Conservation (phyloP, 495 filamentous ascomycete species). For the Penicillium psychrofluorescens region DNA sequence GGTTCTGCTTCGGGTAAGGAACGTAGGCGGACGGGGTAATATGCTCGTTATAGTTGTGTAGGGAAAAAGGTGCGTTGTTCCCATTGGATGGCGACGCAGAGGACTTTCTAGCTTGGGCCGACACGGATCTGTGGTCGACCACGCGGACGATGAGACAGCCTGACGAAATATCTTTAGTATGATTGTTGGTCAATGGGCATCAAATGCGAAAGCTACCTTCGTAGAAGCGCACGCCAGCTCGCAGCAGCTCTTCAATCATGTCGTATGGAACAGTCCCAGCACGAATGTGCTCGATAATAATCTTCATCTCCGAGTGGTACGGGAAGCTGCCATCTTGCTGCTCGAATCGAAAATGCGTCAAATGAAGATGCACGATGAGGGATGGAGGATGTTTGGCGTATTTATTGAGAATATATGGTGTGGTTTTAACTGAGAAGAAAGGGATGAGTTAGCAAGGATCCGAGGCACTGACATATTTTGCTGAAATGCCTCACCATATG, state of each 20-base stretch:
- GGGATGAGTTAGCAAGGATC: background rate
- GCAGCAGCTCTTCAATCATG: conserved; percentile 61
- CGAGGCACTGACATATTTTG: background rate
- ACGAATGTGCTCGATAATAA: conserved; percentile 71
- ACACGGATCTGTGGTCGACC: conserved; percentile 69
- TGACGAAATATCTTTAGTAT: conserved; percentile 16
- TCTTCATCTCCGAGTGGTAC: conserved; percentile 85
- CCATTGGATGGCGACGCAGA: conserved; percentile 45
- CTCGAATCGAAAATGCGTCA: conserved; percentile 85
- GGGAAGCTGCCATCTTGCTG: conserved; percentile 86
- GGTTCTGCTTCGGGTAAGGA: conserved; percentile 64
- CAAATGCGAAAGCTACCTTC: conserved; percentile 50
- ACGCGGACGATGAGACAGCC: conserved; percentile 90
- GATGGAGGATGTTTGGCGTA: conserved; percentile 71
- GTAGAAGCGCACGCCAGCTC: conserved; percentile 72
- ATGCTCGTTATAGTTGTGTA: conserved; percentile 84
- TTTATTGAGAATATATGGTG: conserved; percentile 74
- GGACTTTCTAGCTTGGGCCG: conserved; percentile 48
- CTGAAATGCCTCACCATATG: conserved; percentile 34
- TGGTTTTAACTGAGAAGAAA: conserved; percentile 52
- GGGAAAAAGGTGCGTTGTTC: conserved; percentile 65
- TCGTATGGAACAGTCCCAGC: conserved; percentile 63
- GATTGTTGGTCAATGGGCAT: background rate
- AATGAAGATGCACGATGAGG: conserved; percentile 77
- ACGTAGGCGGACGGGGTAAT: conserved; percentile 83